Base-by-base conservation (phyloP, 164 flowering plant species). In the Nelumbo lutea region DNA sequence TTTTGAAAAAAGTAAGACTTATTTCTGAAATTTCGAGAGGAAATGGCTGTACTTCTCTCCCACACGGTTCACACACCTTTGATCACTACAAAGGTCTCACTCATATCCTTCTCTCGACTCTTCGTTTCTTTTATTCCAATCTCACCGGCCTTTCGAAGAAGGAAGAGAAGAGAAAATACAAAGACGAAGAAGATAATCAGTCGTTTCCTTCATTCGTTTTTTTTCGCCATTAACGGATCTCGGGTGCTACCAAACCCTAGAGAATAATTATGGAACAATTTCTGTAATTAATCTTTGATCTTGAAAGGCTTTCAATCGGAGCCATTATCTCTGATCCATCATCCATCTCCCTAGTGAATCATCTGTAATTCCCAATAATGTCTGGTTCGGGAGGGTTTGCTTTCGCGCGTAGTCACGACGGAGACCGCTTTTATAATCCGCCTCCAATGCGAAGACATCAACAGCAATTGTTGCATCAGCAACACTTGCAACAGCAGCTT, bases 371-470 rank as follows among this genome's bases (percentile, higher is more conserved):
- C 8, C 9, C 61, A 5, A 6, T 44, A 64, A 63, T 72, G 72
- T 69, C 69, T 41, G 72, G 72, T 7, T 68, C 69, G 1, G 62
- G 62, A 59, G 44, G 61, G 41, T 52, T 56, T 58, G 38, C 60
- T 10, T 11, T 61, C 15, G 43, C 64, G 40, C 66, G 75, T 6
- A 68, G 60, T 48, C 68, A 48, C 14, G 65, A 52, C 61, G 70
- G 66, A 42, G 75, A 77, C 64, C 77, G 77, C 38, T 76, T 71
- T 27, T 68, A 73, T 59, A 67, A 43, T 59, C 79, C 75, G 10
- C 75, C 75, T 57, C 65, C 75, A 15, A 46, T 73, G 42, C 43
- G 74, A 3, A 68, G 70, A 47, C 40, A 47, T 6, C 62, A 67
- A 15, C 70, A 59, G 62, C 65, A 59, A 39, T 63, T 41, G 42